A percentile compares a stretch with the other conserved stretches of the same genome.
Conservation (phyloP, 148 eudicot species). For the Rhododendron williamsianum region DNA sequence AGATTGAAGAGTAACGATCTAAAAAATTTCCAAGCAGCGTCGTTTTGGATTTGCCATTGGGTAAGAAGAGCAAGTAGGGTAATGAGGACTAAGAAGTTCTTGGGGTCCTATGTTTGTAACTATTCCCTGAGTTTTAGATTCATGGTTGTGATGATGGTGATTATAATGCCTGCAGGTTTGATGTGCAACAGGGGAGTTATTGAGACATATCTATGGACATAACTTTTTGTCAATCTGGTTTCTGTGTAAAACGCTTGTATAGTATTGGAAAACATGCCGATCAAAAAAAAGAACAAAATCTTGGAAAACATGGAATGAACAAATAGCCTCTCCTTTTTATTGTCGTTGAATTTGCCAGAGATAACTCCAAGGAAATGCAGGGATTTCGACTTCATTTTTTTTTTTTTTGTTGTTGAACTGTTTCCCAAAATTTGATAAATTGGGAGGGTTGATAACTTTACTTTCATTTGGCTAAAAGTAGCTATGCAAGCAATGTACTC, state of each 20-base stretch:
- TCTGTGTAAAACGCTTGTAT: not conserved
- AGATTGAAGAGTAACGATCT: not conserved
- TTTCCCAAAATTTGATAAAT: no score
- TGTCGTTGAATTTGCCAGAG: not conserved
- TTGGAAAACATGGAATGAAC: not conserved
- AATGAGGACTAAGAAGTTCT: not conserved
- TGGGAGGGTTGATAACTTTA: no score
- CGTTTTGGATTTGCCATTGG: conserved; percentile 27
- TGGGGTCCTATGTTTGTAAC: not conserved
- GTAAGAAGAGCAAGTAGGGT: conserved; percentile 20
- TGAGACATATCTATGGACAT: not conserved
- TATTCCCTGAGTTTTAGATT: not conserved
- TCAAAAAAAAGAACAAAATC: no score
- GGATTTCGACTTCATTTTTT: not conserved
- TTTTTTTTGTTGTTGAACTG: no score
- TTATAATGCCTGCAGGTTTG: not conserved
- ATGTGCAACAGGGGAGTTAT: not conserved
- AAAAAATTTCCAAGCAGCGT: conserved; percentile 28
- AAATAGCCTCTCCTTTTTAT: not conserved
- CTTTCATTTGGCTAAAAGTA: no score
- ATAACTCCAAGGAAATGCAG: not conserved
- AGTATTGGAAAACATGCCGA: no score
- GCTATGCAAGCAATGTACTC: no score
- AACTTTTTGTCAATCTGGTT: not conserved
- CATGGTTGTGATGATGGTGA: not conserved